Evolutionary conservation across 495 filamentous ascomycete genomes (phyloP), one percentile per base, ranked within the genome.

Genomic region (Aspergillus funiculosus): DNA sequence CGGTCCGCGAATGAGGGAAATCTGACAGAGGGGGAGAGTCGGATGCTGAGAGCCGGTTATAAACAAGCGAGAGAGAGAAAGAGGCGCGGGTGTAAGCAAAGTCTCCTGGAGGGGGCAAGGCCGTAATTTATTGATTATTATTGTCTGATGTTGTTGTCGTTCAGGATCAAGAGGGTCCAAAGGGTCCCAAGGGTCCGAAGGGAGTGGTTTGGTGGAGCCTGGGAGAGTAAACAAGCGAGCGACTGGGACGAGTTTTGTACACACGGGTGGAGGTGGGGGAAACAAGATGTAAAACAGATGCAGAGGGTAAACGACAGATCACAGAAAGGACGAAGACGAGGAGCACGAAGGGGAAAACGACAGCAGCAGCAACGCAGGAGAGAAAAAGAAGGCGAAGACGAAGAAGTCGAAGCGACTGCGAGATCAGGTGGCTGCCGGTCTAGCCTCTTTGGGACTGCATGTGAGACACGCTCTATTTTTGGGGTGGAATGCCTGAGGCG

Each of bases 401-500:
- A 48, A 41, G 26, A 44, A 48, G 36, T 41, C 26, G 48, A 48
- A 46, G 40, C 39, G 37, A 49, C 35, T 20, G 22, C 31, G 30
- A 36, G 40, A 42, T 43, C 42, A 47, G 32, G 39, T 36, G 45
- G 37, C 55, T 54, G n/a, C n/a, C n/a, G n/a, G n/a, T n/a, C n/a
- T 52, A 43, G 46, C 55, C 25, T 5, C 30, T 54, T 43, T 39
- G 51, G 51, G 21, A 31, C 4, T 24, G 5, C 39, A 27, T 48
- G 48, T 58, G 55, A 58, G 55, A 58, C 55, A 58, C 30, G 11
- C 27, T 32, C 51, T 58, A 54, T 58, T 58, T 58, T 54, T 58
- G 51, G 43, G 21, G 4, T 17, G 3, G 31, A 11, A 8, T 18
- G 39, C 45, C 44, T 52, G 24, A 52, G 53, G 43, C 48, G 32